Evolutionary conservation across 2,329 filamentous ascomycete species (phyloP).

Genomic region (Ophiostoma sp.): DNA sequence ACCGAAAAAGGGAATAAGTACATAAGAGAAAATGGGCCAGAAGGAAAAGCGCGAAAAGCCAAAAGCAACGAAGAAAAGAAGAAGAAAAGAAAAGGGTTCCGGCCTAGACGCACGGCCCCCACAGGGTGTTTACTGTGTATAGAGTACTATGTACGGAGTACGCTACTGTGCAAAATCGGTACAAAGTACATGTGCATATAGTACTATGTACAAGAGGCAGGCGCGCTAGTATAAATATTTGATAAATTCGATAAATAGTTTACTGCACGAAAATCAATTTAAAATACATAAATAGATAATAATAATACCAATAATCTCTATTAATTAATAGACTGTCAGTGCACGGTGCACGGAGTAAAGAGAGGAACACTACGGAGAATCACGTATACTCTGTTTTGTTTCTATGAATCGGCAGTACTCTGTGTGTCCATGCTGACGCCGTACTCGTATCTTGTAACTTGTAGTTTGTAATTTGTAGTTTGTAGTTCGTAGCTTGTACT

Average conservation of each 20-base stretch:
- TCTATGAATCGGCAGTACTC: constrained; percentile 7
- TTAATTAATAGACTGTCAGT: background rate
- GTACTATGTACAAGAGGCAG: background rate
- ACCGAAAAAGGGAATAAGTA: constrained; percentile 13
- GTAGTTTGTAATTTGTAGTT: background rate
- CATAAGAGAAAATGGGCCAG: background rate
- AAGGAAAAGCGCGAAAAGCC: background rate
- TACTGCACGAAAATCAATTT: background rate
- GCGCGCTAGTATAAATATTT: constrained; percentile 1
- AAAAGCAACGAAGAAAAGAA: background rate
- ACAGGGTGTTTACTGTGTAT: constrained; percentile 18
- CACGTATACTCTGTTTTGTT: constrained; percentile 14
- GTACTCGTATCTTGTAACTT: background rate
- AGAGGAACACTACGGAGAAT: constrained; percentile 6
- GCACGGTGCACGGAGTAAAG: constrained; percentile 4
- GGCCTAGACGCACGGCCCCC: constrained; percentile 23
- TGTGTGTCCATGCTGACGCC: background rate
- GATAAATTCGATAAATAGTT: constrained; percentile 20
- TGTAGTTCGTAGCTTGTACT: background rate
- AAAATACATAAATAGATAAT: constrained; percentile 21
- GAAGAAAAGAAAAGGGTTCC: constrained; percentile 6
- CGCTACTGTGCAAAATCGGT: constrained; percentile 15
- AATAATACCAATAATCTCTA: background rate
- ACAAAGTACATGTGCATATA: constrained; percentile 12
- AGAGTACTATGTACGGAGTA: constrained; percentile 12